Conservation (phyloP, 495 filamentous ascomycete species). For the Neurospora africana region DNA sequence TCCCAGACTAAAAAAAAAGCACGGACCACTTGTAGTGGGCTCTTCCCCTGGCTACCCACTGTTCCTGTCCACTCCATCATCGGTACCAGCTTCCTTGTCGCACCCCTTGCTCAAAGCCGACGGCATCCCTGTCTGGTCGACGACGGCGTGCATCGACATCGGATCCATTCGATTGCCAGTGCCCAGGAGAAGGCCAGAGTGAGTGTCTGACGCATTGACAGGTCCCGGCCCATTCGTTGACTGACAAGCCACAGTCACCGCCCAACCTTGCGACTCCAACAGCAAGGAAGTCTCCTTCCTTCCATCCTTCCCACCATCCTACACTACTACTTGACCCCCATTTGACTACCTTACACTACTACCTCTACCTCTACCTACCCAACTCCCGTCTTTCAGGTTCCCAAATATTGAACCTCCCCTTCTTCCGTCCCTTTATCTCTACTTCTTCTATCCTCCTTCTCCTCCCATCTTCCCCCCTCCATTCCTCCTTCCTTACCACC, state of each 20-base stretch:
- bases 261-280: neutral
- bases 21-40: neutral
- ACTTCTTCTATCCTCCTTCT: neutral
- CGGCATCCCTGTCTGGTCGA: neutral
- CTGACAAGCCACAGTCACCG: neutral
- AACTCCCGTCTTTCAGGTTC: neutral
- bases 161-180: neutral
- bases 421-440: neutral
- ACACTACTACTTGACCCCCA: neutral
- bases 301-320: too few species aligned
- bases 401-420: neutral
- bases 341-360: too few species aligned
- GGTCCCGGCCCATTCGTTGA: neutral
- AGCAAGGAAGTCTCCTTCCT: too few species aligned
- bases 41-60: neutral
- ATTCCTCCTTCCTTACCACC: neutral
- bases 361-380: neutral
- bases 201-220: neutral
- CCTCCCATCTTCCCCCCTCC: neutral
- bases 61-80: neutral
- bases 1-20: neutral
- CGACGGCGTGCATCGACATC: neutral
- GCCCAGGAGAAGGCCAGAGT: neutral
- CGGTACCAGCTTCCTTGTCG: neutral
- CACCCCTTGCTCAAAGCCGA: neutral